phyloP scores from a whole-genome alignment of 2,329 filamentous ascomycete species.

The Ophiocordyceps unilateralis region DNA sequence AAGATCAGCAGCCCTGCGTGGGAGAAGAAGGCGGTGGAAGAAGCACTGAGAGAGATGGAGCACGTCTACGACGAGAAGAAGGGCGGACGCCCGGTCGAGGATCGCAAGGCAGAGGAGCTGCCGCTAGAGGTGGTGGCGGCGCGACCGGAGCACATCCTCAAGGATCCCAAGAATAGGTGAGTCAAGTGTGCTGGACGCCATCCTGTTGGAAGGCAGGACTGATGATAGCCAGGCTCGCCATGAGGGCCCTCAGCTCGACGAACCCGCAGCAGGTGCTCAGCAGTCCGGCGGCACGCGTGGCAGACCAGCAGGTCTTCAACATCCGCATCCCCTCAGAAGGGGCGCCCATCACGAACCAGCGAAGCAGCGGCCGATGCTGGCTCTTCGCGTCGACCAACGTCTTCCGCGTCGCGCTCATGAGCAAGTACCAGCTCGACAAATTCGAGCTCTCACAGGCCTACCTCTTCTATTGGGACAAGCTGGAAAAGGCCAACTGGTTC shows the following conservation, averaged over 20 bases:
- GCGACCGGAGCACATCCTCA: conserved; percentile 45
- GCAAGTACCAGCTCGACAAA: conserved; percentile 55
- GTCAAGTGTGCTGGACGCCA: conserved; percentile 1
- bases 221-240: conserved; percentile 40
- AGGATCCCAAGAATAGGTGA: conserved; percentile 49
- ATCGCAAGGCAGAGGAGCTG: conserved; percentile 25
- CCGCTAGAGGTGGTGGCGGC: conserved; percentile 30
- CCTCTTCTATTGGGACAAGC: conserved; percentile 86
- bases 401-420: conserved; percentile 77
- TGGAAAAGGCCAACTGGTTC: conserved; percentile 84
- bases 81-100: conserved; percentile 1
- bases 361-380: conserved; percentile 73
- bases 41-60: conserved; percentile 8
- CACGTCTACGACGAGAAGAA: conserved; percentile 19
- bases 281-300: conserved; percentile 42
- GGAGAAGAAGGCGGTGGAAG: conserved; percentile 23
- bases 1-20: conserved; percentile 13
- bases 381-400: conserved; percentile 85
- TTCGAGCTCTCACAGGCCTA: conserved; percentile 84
- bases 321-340: conserved; percentile 69
- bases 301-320: conserved; percentile 70
- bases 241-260: conserved; percentile 53
- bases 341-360: conserved; percentile 69
- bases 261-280: conserved; percentile 49
- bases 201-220: too few relatives aligned